phyloP scores from a whole-genome alignment of 2,329 filamentous ascomycete genomes.

The Rhynchosporium secalis region DNA sequence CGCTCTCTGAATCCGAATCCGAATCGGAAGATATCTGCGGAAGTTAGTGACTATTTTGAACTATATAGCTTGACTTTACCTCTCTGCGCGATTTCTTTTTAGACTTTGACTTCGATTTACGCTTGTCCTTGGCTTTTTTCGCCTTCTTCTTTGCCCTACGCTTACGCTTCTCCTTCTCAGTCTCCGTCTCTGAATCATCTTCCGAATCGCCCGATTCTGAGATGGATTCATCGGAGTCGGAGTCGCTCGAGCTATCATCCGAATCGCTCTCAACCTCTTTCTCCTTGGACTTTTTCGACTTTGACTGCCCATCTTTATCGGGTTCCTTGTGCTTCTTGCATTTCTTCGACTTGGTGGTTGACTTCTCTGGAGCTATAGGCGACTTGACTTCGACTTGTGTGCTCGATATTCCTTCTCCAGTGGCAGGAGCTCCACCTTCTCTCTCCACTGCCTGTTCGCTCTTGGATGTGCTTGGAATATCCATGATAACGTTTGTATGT shows the following conservation, averaged over 20 bases:
- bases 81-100: conserved; percentile 43
- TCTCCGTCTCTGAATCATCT: conserved; percentile 35
- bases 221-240: conserved; percentile 24
- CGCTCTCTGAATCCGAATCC: conserved; percentile 39
- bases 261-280: conserved; percentile 27
- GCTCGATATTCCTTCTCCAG: conserved; percentile 26
- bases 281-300: conserved; percentile 33
- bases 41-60: conserved; percentile 19
- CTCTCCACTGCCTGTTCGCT: conserved; percentile 33
- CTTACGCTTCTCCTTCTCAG: conserved; percentile 40
- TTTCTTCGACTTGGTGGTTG: conserved; percentile 30
- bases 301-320: conserved; percentile 28
- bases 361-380: conserved; percentile 27
- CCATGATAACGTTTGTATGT: conserved; percentile 25
- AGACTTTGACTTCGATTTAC: conserved; percentile 45
- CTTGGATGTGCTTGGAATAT: conserved; percentile 36
- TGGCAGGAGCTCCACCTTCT: conserved; percentile 26
- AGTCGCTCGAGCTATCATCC: conserved; percentile 26
- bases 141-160: conserved; percentile 42
- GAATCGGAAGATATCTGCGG: conserved; percentile 35
- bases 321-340: conserved; percentile 30
- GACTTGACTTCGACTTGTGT: conserved; percentile 33
- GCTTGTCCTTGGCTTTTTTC: conserved; percentile 33
- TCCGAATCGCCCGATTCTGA: conserved; percentile 30
- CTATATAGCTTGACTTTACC: conserved; percentile 27